These are phyloP conservation scores for Phytophthora uliginosa DNA, from an alignment of 352 stramenopile genomes.

Conservation along the genomic window DNA sequence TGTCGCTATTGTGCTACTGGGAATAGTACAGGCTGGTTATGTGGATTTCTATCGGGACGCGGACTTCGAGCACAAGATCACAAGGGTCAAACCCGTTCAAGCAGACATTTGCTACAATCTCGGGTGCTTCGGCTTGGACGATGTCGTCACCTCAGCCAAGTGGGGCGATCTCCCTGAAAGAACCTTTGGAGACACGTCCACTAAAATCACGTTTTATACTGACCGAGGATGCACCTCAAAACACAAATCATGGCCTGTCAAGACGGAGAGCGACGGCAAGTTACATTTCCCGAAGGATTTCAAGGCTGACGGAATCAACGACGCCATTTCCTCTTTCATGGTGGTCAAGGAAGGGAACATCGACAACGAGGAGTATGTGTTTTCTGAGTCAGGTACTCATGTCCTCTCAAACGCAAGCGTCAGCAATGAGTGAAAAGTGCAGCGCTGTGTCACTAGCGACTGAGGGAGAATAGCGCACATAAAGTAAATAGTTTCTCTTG, in stretches of 20 bases:
- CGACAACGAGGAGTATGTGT: background rate
- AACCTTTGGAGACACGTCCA: background rate
- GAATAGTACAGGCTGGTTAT: conserved; percentile 1
- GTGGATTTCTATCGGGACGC: conserved; percentile 21
- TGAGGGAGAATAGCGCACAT: too few relatives aligned
- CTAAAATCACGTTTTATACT: background rate
- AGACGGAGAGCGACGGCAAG: background rate
- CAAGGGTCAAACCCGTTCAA: conserved; percentile 8
- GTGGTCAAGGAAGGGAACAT: background rate
- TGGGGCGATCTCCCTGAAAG: conserved; percentile 16
- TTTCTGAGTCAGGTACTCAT: background rate
- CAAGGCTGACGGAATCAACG: background rate
- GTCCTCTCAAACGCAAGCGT: background rate
- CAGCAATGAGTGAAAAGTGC: background rate
- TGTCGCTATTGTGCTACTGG: background rate
- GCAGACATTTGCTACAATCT: conserved; percentile 21
- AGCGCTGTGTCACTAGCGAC: too few relatives aligned
- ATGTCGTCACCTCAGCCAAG: conserved; percentile 7
- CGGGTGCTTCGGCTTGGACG: background rate
- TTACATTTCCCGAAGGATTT: background rate
- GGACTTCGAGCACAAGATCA: conserved; percentile 18
- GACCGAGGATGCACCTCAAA: background rate
- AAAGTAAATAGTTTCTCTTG: too few relatives aligned
- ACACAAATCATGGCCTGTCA: background rate
- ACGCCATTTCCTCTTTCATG: conserved; percentile 3